Conservation (phyloP, 139 green algal species). For the Deuterostichococcus epilithicus region DNA sequence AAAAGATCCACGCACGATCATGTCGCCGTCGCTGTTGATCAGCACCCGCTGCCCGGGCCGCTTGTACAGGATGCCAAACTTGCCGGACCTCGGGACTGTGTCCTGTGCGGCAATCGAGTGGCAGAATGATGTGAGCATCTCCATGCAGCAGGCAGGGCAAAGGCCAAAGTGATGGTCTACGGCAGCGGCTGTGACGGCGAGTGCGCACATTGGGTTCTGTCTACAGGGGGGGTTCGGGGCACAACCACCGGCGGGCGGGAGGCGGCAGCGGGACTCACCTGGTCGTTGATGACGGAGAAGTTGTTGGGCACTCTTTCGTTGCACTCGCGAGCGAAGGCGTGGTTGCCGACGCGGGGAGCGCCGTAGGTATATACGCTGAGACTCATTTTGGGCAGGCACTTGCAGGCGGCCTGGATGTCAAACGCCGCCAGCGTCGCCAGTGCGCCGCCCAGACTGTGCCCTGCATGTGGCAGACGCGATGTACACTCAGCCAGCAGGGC, state of each 20-base stretch:
- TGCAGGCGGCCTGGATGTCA: neutral
- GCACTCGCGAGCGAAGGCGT: slow-evolving; percentile 43
- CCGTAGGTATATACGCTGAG: slow-evolving; percentile 41
- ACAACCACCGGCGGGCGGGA: too few relatives aligned
- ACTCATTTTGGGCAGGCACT: neutral
- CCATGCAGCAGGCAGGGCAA: too few relatives aligned
- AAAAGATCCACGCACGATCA: too few relatives aligned
- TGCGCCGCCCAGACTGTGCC: neutral
- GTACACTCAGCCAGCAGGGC: too few relatives aligned
- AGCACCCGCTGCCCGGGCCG: slow-evolving; percentile 37
- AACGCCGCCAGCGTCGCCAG: neutral
- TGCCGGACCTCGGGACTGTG: slow-evolving; percentile 21
- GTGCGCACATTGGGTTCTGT: too few relatives aligned
- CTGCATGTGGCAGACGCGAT: neutral
- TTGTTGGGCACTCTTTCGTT: slow-evolving; percentile 11
- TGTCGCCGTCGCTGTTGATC: slow-evolving; percentile 39
- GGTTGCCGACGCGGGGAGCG: slow-evolving; percentile 50
- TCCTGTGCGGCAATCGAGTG: neutral
- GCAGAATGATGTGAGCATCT: too few relatives aligned
- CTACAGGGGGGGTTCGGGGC: too few relatives aligned
- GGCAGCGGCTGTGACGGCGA: too few relatives aligned
- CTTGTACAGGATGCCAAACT: slow-evolving; percentile 41
- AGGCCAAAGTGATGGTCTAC: too few relatives aligned
- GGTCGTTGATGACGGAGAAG: slow-evolving; percentile 25
- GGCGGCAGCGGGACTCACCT: neutral